Conservation (phyloP, 164 flowering plant species). For the Berberis vulgaris region DNA sequence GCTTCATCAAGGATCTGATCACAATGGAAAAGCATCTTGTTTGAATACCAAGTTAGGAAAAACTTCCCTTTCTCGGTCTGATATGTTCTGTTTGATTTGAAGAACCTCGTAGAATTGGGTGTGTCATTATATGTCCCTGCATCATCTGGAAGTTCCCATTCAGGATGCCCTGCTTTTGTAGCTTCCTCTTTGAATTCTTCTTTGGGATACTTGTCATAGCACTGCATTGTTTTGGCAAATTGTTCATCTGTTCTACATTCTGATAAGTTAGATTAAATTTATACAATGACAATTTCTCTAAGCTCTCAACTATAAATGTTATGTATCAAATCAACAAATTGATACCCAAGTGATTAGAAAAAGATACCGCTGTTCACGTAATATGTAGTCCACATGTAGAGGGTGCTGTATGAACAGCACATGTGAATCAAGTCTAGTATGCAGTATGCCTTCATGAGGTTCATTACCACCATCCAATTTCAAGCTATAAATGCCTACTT, state of each 20-base stretch:
- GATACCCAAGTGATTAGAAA: background rate
- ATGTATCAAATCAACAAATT: background rate
- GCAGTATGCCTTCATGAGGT: no score
- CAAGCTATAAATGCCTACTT: no score
- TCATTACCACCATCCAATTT: no score
- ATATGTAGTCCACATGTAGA: no score
- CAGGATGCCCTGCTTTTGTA: constrained; percentile 48
- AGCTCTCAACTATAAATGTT: background rate
- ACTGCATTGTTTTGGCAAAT: constrained; percentile 28
- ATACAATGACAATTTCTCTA: background rate
- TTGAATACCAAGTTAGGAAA: constrained; percentile 85
- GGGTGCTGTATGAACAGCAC: background rate
- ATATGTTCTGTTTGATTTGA: constrained; percentile 56
- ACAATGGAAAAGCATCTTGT: constrained; percentile 57
- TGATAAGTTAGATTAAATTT: no score
- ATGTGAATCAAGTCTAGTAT: background rate
- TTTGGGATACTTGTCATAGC: constrained; percentile 70
- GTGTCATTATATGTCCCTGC: constrained; percentile 54
- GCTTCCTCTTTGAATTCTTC: constrained; percentile 59
- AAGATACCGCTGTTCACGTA: background rate
- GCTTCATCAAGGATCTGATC: constrained; percentile 87
- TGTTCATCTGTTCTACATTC: background rate
- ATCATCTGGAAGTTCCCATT: constrained; percentile 73
- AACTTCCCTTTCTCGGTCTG: constrained; percentile 64
- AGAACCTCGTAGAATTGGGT: constrained; percentile 64